These are phyloP conservation scores for Eustoma russellianum DNA, from an alignment of 257 asterid species.

Conservation along the genomic window DNA sequence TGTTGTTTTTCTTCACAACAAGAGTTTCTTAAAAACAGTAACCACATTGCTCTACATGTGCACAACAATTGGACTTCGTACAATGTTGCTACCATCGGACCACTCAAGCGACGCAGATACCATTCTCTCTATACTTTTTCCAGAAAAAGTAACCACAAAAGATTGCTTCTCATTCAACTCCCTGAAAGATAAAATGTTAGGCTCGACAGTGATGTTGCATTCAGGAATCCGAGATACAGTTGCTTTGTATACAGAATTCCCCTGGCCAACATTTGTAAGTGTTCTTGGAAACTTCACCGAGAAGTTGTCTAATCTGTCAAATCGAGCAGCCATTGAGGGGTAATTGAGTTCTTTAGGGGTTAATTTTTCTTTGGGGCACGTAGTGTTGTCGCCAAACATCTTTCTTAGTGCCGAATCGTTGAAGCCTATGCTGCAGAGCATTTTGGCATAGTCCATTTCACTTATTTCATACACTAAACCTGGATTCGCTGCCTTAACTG, in stretches of 20 bases:
- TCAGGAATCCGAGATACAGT: background rate
- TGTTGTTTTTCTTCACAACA: too few relatives aligned
- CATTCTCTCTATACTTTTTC: too few relatives aligned
- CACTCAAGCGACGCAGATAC: too few relatives aligned
- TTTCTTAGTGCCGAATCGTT: background rate
- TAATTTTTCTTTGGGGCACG: background rate
- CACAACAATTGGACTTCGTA: too few relatives aligned
- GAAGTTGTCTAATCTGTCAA: background rate
- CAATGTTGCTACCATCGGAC: too few relatives aligned
- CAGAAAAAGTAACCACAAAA: background rate
- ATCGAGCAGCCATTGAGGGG: slow-evolving; percentile 10
- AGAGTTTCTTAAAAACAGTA: too few relatives aligned
- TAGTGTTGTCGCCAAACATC: slow-evolving; percentile 8
- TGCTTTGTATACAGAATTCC: slow-evolving; percentile 3
- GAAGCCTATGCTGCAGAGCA: slow-evolving; percentile 6
- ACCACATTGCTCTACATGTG: too few relatives aligned
- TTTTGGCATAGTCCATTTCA: slow-evolving; percentile 1
- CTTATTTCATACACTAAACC: slow-evolving; percentile 14
- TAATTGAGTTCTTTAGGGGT: slow-evolving; percentile 9
- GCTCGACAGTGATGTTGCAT: slow-evolving; percentile 1
- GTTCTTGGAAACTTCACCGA: slow-evolving; percentile 4
- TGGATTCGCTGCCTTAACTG: slow-evolving; percentile 15
- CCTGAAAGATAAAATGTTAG: background rate
- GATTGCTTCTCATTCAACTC: slow-evolving; percentile 3
- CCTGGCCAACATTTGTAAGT: slow-evolving; percentile 2